Base-by-base conservation (phyloP, 495 filamentous ascomycete genomes). In the Hypoxylon rickii region DNA sequence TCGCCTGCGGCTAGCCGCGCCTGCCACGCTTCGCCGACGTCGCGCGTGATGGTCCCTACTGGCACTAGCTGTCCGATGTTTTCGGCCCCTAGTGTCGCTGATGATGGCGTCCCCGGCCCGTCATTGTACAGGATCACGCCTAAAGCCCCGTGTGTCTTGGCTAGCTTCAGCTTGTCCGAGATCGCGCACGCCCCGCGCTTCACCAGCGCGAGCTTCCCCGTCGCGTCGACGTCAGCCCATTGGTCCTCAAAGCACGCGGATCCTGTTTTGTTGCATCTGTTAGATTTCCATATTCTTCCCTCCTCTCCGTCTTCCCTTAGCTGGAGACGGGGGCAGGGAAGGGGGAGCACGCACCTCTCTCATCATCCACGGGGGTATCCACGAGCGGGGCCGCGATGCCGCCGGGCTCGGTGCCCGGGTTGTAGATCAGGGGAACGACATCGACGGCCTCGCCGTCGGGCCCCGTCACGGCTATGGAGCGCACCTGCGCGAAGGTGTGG, bases 161-260 rank as follows among this genome's bases (percentile, higher is more conserved):
- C 63, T 6, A 63, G 50, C 29, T 56, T 56, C 12, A 66, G 40
- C 29, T 66, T 66, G 39, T 59, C 69, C 0, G 64, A 57, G 26
- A 71, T 69, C 8, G 72, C 68, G 50, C 75, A 78, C 16, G 41
- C 36, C 17, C 71, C 67, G 4, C 73, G 65, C 53, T 73, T 58
- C 0, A 73, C 58, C 7, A 76, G 63, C 1, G 70, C 73, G 20
- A 76, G 66, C 55, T 75, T 74, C 18, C 55, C 70, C 7, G 56
- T 73, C 1, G 73, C 73, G 36, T 75, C 70, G 32, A 68, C 46
- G 16, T 53, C 63, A 10, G 46, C 52, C 43, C 71, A 81, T 7
- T 70, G 70, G 15, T 63, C 69, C 3, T 61, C 68, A 3, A 60
- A 56, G 43, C 74, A 76, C 20, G 37, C 43, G 7, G 49, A 53